These are phyloP conservation scores for Pseudogymnoascus sp. DNA, from an alignment of 2,329 filamentous ascomycete genomes.

Conservation along the genomic window DNA sequence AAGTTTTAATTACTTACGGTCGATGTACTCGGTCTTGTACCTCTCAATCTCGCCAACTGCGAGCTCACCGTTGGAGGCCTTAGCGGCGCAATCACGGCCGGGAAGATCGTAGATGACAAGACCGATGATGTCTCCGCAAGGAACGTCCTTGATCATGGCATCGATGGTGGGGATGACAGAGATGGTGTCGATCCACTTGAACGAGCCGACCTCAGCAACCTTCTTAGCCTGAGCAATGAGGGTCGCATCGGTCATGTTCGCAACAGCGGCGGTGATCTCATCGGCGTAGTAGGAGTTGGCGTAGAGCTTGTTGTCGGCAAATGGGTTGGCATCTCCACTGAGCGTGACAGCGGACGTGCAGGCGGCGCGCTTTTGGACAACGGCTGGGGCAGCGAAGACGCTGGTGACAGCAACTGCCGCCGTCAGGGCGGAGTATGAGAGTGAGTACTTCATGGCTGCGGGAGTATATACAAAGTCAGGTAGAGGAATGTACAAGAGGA, in stretches of 20 bases:
- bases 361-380: conserved; percentile 12
- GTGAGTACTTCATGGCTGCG: conserved; percentile 1
- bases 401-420: conserved; percentile 4
- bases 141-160: conserved; percentile 38
- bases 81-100: conserved; percentile 51
- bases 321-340: conserved; percentile 39
- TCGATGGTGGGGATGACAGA: conserved; percentile 42
- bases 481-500: conserved; percentile 1
- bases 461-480: not conserved
- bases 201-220: conserved; percentile 41
- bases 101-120: conserved; percentile 51
- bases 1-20: conserved; percentile 32
- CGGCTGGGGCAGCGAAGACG: conserved; percentile 3
- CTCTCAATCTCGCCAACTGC: conserved; percentile 43
- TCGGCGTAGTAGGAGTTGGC: conserved; percentile 50
- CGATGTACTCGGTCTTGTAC: conserved; percentile 48
- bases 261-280: conserved; percentile 46
- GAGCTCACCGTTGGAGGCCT: conserved; percentile 52
- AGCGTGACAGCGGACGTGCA: conserved; percentile 20
- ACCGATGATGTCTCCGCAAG: conserved; percentile 40
- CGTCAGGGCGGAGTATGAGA: not conserved
- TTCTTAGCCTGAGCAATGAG: conserved; percentile 27
- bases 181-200: conserved; percentile 46
- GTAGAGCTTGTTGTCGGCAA: conserved; percentile 42
- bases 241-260: conserved; percentile 47